Percentiles rank a stretch among this genome's conserved stretches.
Conservation (phyloP, 169 alveolate genomes). For the Pseudocohnilembus persalinus region DNA sequence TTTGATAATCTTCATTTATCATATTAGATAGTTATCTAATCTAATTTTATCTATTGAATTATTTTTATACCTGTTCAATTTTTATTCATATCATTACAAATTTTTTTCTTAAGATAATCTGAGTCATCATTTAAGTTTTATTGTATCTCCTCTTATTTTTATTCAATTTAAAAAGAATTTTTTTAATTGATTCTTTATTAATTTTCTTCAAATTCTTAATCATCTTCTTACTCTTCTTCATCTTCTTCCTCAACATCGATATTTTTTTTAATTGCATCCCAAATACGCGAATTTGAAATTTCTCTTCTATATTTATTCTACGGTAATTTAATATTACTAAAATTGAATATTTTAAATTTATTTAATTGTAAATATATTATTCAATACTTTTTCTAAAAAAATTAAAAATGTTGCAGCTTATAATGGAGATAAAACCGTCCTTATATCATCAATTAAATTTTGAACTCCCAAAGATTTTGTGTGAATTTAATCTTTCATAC, state of each 20-base stretch:
- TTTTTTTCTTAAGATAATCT: too few relatives aligned
- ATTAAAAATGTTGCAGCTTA: constrained; percentile 38
- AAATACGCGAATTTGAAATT: constrained; percentile 23
- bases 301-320: constrained; percentile 52
- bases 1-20: too few relatives aligned
- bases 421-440: constrained; percentile 32
- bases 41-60: too few relatives aligned
- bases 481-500: constrained; percentile 26
- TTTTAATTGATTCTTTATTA: too few relatives aligned
- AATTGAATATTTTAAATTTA: background rate
- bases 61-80: too few relatives aligned
- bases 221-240: background rate
- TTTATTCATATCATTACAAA: too few relatives aligned
- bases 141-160: too few relatives aligned
- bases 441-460: constrained; percentile 39
- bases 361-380: background rate
- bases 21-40: too few relatives aligned
- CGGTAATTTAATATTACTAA: background rate
- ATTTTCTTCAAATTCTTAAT: background rate
- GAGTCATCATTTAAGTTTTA: too few relatives aligned
- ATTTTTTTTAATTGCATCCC: constrained; percentile 28
- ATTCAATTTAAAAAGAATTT: too few relatives aligned
- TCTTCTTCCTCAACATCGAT: constrained; percentile 25
- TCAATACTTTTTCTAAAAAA: constrained; percentile 35
- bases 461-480: constrained; percentile 31